phyloP scores from a whole-genome alignment of 192 early-diverging fungal species.

The Borealophlyctis nickersoniae region DNA sequence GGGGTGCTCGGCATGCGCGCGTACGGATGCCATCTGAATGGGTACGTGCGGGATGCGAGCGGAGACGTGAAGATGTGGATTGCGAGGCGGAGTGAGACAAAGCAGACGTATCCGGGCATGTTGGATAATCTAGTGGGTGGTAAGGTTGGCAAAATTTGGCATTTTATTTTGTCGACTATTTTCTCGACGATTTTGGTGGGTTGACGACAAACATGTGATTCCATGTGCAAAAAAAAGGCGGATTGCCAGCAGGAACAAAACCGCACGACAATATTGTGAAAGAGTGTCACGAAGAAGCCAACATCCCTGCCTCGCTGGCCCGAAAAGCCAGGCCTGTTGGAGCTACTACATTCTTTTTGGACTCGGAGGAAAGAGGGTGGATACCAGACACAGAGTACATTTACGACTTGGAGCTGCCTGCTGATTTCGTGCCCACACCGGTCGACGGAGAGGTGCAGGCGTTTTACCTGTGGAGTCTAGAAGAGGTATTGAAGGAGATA shows the following conservation, averaged over 20 bases:
- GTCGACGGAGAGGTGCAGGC: slow-evolving; percentile 83
- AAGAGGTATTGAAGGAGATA: slow-evolving; percentile 61
- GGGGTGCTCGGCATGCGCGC: slow-evolving; percentile 77
- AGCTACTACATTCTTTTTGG: slow-evolving; percentile 68
- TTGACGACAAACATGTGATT: background rate
- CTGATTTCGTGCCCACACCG: slow-evolving; percentile 57
- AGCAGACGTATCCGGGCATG: slow-evolving; percentile 85
- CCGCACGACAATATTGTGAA: slow-evolving; percentile 69
- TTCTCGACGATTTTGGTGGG: background rate
- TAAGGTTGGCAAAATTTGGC: background rate
- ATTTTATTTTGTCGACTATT: background rate
- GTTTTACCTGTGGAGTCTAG: slow-evolving; percentile 69
- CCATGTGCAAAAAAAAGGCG: slow-evolving; percentile 33
- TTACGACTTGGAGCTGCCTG: slow-evolving; percentile 77
- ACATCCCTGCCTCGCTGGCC: slow-evolving; percentile 48
- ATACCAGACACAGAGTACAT: slow-evolving; percentile 81
- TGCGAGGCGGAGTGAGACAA: slow-evolving; percentile 69
- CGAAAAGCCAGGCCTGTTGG: slow-evolving; percentile 51
- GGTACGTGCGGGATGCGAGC: slow-evolving; percentile 45
- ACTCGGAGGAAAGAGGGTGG: slow-evolving; percentile 50
- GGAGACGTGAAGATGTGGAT: slow-evolving; percentile 78
- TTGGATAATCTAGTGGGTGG: slow-evolving; percentile 47
- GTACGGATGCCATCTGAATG: slow-evolving; percentile 91
- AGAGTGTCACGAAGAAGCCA: slow-evolving; percentile 90
- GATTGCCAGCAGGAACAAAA: slow-evolving; percentile 62